Percentiles rank a stretch among this genome's conserved stretches.
phyloP scores from a whole-genome alignment of 164 flowering plant species.

The Warburgia ugandensis region DNA sequence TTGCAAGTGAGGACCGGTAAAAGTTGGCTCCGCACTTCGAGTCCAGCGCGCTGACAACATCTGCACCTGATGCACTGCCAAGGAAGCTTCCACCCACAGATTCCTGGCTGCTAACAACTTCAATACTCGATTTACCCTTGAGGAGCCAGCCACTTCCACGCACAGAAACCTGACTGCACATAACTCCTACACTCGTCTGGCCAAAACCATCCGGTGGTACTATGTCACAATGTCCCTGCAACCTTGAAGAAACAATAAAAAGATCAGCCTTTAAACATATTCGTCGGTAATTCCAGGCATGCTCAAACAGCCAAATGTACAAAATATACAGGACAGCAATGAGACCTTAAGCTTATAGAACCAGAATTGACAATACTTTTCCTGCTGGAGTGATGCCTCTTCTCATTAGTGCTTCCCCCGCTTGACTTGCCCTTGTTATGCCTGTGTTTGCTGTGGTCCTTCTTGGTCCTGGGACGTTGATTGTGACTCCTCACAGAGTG shows the following conservation, averaged over 20 bases:
- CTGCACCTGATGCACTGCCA: not conserved
- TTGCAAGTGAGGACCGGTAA: too few species aligned
- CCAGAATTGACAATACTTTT: conserved; percentile 20
- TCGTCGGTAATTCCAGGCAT: too few species aligned
- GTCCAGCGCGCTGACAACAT: too few species aligned
- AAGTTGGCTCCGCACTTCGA: too few species aligned
- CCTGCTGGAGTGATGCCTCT: conserved; percentile 32
- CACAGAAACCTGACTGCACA: too few species aligned
- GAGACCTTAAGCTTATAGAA: conserved; percentile 7
- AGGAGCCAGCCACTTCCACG: too few species aligned
- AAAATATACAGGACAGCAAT: not conserved
- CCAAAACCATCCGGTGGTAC: not conserved
- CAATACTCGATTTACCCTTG: too few species aligned
- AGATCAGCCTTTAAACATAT: too few species aligned
- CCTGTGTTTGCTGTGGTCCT: conserved; percentile 49
- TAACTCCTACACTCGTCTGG: not conserved
- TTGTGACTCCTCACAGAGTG: conserved; percentile 37
- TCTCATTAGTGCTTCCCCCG: conserved; percentile 34
- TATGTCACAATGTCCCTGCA: not conserved
- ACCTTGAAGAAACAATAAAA: conserved; percentile 6
- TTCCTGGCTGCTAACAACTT: too few species aligned
- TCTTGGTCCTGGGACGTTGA: conserved; percentile 34
- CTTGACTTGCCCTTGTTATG: conserved; percentile 25
- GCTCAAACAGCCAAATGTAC: too few species aligned
- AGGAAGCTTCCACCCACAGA: too few species aligned